A percentile compares a stretch with the other conserved stretches of the same genome.
These are phyloP conservation scores for sorghum (Sorghum bicolor) DNA, from an alignment of 176 grass and related monocot species.

Conservation along the genomic window DNA sequence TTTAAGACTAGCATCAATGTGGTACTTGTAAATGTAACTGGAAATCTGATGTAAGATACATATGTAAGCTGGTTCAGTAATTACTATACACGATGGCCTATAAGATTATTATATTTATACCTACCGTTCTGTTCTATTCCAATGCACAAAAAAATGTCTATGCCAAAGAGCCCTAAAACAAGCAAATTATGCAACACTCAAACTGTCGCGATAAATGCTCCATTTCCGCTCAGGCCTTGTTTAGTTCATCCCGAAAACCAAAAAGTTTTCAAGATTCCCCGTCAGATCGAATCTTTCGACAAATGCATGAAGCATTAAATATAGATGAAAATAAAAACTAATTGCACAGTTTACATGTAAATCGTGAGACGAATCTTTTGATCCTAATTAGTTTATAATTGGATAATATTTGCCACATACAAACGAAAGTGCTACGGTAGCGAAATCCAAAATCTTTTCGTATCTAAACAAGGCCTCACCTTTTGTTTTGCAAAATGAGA, in stretches of 20 bases:
- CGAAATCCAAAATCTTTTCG: too few species aligned
- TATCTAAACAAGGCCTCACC: too few species aligned
- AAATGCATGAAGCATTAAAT: too few species aligned
- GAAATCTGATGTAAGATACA: not conserved
- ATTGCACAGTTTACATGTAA: too few species aligned
- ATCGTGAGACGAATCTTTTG: too few species aligned
- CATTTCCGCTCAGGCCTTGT: not conserved
- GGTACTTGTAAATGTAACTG: not conserved
- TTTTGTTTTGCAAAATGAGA: not conserved
- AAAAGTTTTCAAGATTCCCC: too few species aligned
- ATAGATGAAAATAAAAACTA: too few species aligned
- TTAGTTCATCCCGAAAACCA: too few species aligned
- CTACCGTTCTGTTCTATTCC: not conserved
- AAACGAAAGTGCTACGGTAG: too few species aligned
- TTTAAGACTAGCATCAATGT: not conserved
- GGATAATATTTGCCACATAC: too few species aligned
- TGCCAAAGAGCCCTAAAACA: not conserved
- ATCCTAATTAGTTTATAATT: too few species aligned
- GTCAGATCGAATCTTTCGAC: too few species aligned
- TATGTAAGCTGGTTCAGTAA: not conserved
- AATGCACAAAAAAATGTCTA: not conserved
- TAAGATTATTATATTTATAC: not conserved
- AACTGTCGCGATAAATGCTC: not conserved
- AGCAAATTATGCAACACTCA: not conserved
- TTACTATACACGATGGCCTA: not conserved